Evolutionary conservation across 192 early-diverging fungal genomes (phyloP).

Genomic region (Gonapodya prolifera): DNA sequence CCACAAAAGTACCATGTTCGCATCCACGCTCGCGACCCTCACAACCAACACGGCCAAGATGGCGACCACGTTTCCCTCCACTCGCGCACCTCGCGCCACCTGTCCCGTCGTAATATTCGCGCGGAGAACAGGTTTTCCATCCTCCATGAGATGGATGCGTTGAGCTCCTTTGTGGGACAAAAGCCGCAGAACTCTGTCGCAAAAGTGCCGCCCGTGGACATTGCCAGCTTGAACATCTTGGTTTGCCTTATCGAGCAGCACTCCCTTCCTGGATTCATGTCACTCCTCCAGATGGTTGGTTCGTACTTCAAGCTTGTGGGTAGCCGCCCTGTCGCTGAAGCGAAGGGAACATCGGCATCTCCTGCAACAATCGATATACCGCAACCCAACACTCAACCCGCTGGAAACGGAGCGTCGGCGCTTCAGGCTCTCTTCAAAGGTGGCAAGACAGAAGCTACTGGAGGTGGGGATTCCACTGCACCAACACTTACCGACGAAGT

Average conservation of each 20-base stretch:
- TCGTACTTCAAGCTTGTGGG: background rate
- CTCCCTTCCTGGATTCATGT: background rate
- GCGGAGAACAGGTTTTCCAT: background rate
- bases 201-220: background rate
- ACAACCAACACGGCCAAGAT: background rate
- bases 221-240: background rate
- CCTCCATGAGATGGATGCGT: background rate
- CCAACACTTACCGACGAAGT: background rate
- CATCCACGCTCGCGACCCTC: background rate
- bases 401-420: background rate
- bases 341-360: background rate
- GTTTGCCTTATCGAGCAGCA: conserved; percentile 1
- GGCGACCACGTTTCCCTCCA: background rate
- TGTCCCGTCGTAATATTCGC: background rate
- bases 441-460: background rate
- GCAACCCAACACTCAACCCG: background rate
- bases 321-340: background rate
- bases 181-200: background rate
- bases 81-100: background rate
- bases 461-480: background rate
- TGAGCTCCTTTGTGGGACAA: background rate
- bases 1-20: conserved; percentile 45
- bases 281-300: background rate
- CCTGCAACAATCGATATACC: background rate
- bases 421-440: background rate